These are phyloP conservation scores for Rhodamnia rubescens DNA, from an alignment of 345 rosid genomes.

Conservation along the genomic window DNA sequence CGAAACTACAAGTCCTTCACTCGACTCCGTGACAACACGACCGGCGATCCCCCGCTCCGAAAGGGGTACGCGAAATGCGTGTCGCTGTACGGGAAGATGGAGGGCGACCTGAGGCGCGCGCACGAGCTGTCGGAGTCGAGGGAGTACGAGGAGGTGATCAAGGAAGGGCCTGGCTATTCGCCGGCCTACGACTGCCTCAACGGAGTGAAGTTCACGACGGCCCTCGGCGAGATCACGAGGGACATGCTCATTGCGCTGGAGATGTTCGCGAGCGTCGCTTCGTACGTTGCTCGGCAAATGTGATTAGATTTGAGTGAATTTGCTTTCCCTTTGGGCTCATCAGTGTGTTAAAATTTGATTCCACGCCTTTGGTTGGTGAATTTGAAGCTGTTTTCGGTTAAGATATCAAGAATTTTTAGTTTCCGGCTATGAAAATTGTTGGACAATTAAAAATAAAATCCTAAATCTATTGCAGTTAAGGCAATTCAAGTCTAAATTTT, in stretches of 20 bases:
- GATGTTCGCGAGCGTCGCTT: slow-evolving; percentile 4
- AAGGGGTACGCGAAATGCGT: not conserved
- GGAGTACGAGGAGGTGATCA: slow-evolving; percentile 4
- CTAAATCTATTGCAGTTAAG: too few relatives aligned
- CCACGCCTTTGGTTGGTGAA: too few relatives aligned
- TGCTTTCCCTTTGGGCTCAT: not conserved
- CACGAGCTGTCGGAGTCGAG: not conserved
- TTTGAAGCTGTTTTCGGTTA: too few relatives aligned
- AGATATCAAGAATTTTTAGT: too few relatives aligned
- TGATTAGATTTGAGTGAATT: not conserved
- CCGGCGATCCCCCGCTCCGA: not conserved
- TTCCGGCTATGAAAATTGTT: too few relatives aligned
- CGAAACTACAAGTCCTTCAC: not conserved
- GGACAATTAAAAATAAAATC: too few relatives aligned
- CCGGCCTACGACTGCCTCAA: slow-evolving; percentile 11
- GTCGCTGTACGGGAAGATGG: not conserved
- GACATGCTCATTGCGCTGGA: slow-evolving; percentile 17
- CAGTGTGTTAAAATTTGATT: not conserved
- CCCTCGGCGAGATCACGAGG: slow-evolving; percentile 3
- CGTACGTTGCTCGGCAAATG: not conserved
- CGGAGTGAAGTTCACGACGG: slow-evolving; percentile 3
- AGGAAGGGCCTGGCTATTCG: not conserved
- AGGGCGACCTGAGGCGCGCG: not conserved
- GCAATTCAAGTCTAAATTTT: too few relatives aligned
- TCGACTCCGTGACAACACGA: not conserved